These are phyloP conservation scores for Fomitopsis schrenkii DNA, from an alignment of 1,284 basidiomycete genomes.

Conservation along the genomic window DNA sequence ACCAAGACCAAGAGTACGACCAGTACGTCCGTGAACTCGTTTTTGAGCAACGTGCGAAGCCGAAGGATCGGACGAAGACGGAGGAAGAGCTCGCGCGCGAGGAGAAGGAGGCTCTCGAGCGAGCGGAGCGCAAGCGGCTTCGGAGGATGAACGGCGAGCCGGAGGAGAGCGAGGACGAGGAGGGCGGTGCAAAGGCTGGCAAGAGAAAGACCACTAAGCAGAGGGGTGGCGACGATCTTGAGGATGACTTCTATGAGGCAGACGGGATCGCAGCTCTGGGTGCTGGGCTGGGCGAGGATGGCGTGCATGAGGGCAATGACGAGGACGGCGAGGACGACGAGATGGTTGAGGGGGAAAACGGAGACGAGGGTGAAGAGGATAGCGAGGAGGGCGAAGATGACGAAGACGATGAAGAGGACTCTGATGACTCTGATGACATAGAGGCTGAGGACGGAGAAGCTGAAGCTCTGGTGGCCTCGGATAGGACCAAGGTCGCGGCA, in stretches of 20 bases:
- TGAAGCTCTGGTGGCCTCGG: constrained; percentile 27
- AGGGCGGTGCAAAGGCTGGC: constrained; percentile 26
- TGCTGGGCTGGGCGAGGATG: constrained; percentile 41
- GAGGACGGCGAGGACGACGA: constrained; percentile 44
- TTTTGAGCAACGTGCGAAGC: constrained; percentile 91
- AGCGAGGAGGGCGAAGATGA: constrained; percentile 30
- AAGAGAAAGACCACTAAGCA: constrained; percentile 34
- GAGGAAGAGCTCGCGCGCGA: constrained; percentile 92
- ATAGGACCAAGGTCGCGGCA: constrained; percentile 16
- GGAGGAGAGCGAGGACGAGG: constrained; percentile 60
- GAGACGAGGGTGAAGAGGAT: constrained; percentile 31
- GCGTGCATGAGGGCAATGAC: constrained; percentile 25
- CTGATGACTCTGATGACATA: constrained; percentile 23
- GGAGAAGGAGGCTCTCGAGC: constrained; percentile 84
- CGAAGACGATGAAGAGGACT: constrained; percentile 25
- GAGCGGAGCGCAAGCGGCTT: constrained; percentile 77
- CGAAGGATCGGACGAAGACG: constrained; percentile 95
- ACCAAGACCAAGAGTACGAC: constrained; percentile 72
- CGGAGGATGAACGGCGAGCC: constrained; percentile 87
- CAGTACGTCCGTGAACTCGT: constrained; percentile 89
- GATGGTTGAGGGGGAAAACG: constrained; percentile 47
- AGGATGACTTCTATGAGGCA: constrained; percentile 80
- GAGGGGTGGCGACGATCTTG: constrained; percentile 82
- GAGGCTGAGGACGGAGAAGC: constrained; percentile 41
- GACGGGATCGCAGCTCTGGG: constrained; percentile 46